Conservation (phyloP, 345 rosid species). For the Eutrema heterophyllum region DNA sequence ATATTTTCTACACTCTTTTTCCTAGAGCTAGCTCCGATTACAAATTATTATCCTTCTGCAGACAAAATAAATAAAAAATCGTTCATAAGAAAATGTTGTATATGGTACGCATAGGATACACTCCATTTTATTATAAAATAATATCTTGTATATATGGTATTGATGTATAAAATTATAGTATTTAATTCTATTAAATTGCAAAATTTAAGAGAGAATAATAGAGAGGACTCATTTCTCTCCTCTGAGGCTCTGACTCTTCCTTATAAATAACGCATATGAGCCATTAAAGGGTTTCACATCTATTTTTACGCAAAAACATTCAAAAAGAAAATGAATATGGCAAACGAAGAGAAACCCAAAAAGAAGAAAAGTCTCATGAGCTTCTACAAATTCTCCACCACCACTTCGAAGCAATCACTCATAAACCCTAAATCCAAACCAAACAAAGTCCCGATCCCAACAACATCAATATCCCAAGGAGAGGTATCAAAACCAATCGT, state of each 20-base stretch:
- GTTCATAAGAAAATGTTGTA: background rate
- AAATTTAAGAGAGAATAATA: conserved; percentile 21
- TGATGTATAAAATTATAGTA: background rate
- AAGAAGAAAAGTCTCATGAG: conserved; percentile 39
- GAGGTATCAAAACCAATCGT: conserved; percentile 16
- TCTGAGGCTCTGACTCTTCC: conserved; percentile 23
- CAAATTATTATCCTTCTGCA: background rate
- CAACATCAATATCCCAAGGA: conserved; percentile 7
- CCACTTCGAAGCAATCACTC: conserved; percentile 5
- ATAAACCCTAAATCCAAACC: conserved; percentile 17
- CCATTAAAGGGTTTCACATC: conserved; percentile 17
- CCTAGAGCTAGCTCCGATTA: background rate
- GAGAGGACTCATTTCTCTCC: conserved; percentile 1
- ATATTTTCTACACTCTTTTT: background rate
- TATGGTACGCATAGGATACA: conserved; percentile 20
- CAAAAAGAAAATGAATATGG: conserved; percentile 15
- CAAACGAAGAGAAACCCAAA: conserved; percentile 36
- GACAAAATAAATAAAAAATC: background rate
- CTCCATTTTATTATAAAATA: background rate
- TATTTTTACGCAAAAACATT: background rate
- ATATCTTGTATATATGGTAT: background rate
- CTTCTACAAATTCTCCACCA: conserved; percentile 28
- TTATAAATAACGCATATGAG: conserved; percentile 24
- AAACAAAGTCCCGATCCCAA: conserved; percentile 2
- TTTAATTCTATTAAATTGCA: background rate